Percentiles rank a stretch among this genome's conserved stretches.
These are phyloP conservation scores for Podospora conica DNA, from an alignment of 495 filamentous ascomycete genomes.

Conservation along the genomic window DNA sequence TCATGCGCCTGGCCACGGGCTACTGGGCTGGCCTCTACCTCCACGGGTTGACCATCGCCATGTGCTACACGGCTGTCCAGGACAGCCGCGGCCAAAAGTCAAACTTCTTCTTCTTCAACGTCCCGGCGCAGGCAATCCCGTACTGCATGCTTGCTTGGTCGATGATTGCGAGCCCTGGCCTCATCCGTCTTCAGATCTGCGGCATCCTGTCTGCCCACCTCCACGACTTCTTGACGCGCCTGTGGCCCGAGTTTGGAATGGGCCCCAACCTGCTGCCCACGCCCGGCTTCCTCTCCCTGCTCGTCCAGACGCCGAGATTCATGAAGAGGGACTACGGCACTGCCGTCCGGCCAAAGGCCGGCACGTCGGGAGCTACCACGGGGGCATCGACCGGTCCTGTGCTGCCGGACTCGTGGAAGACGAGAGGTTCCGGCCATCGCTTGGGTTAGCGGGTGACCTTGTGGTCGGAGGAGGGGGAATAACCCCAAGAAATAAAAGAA, in stretches of 20 bases:
- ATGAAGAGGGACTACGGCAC: slow-evolving; percentile 54
- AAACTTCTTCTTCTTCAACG: slow-evolving; percentile 67
- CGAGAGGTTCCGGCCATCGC: slow-evolving; percentile 59
- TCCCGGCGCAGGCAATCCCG: slow-evolving; percentile 69
- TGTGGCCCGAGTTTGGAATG: slow-evolving; percentile 79
- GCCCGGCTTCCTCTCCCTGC: slow-evolving; percentile 56
- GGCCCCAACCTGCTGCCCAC: slow-evolving; percentile 66
- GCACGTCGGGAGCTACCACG: slow-evolving; percentile 28
- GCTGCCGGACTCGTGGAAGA: slow-evolving; percentile 57
- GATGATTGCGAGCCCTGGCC: slow-evolving; percentile 49
- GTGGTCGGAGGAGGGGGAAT: not conserved
- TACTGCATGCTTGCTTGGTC: slow-evolving; percentile 67
- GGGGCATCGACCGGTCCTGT: slow-evolving; percentile 33
- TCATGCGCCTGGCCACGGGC: slow-evolving; percentile 47
- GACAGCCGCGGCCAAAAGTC: slow-evolving; percentile 68
- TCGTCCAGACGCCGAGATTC: slow-evolving; percentile 47
- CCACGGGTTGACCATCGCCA: slow-evolving; percentile 63
- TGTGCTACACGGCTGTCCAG: slow-evolving; percentile 75
- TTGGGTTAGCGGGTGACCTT: slow-evolving; percentile 48
- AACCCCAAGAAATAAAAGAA: not conserved
- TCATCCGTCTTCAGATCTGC: slow-evolving; percentile 46
- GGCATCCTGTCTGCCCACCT: slow-evolving; percentile 79
- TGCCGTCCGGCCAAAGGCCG: slow-evolving; percentile 34
- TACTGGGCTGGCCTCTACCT: slow-evolving; percentile 43
- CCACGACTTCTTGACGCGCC: slow-evolving; percentile 75